Conservation (phyloP, 2,329 filamentous ascomycete species). For the Epichloe amarillans region DNA sequence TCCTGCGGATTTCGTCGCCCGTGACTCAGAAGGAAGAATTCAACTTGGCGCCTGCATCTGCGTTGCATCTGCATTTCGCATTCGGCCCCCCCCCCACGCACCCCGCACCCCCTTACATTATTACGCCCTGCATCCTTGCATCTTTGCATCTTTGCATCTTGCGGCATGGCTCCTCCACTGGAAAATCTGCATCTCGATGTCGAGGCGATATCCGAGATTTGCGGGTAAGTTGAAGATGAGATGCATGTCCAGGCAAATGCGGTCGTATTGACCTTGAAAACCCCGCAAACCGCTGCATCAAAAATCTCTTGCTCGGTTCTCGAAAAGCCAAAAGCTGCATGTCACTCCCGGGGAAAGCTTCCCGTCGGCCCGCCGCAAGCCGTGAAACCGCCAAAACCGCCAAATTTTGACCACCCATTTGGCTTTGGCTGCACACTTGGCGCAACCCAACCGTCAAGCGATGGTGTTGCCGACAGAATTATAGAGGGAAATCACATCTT, state of each 20-base stretch:
- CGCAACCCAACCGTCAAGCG: too few relatives aligned
- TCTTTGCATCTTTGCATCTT: neutral
- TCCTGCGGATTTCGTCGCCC: too few relatives aligned
- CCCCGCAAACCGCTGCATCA: too few relatives aligned
- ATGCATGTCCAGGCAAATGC: neutral
- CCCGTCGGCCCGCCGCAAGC: neutral
- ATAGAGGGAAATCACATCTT: neutral
- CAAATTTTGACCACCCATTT: neutral
- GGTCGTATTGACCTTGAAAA: too few relatives aligned
- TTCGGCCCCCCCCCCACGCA: too few relatives aligned
- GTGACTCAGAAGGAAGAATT: too few relatives aligned
- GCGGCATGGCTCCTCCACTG: constrained; percentile 40
- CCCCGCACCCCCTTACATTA: too few relatives aligned
- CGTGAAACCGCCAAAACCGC: neutral
- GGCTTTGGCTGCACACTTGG: too few relatives aligned
- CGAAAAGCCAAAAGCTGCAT: neutral
- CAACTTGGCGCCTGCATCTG: too few relatives aligned
- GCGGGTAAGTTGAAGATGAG: constrained; percentile 43
- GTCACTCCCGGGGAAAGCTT: neutral
- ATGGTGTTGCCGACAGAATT: too few relatives aligned
- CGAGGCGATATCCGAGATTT: constrained; percentile 84
- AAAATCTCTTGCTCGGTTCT: neutral
- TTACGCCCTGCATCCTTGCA: neutral
- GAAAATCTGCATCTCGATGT: constrained; percentile 61
- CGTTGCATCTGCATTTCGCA: too few relatives aligned